Evolutionary conservation across 148 eudicot species (phyloP).

Genomic region (Simmondsia chinensis): DNA sequence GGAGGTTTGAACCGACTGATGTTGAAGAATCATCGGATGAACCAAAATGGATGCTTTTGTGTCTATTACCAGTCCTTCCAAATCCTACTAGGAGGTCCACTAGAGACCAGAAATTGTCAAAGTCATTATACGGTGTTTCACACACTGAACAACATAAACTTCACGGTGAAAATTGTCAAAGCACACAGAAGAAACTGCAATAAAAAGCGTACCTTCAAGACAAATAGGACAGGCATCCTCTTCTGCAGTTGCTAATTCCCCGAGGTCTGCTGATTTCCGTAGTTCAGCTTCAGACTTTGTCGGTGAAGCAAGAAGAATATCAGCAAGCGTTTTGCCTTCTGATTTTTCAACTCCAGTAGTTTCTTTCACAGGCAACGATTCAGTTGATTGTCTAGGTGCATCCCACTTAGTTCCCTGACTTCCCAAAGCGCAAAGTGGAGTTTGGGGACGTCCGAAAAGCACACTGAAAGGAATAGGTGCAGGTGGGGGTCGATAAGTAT

Average conservation of each 20-base stretch:
- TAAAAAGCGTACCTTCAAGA: constrained; percentile 58
- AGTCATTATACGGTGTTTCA: no score
- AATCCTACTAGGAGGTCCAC: no score
- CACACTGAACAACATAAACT: no score
- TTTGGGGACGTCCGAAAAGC: constrained; percentile 56
- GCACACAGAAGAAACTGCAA: no score
- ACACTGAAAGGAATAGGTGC: constrained; percentile 77
- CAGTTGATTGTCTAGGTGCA: constrained; percentile 17
- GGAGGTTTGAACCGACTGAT: no score
- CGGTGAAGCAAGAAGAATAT: constrained; percentile 45
- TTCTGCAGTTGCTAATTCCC: constrained; percentile 37
- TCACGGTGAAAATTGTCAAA: no score
- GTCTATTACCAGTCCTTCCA: no score
- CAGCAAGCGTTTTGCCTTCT: constrained; percentile 31
- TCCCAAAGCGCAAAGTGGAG: constrained; percentile 28
- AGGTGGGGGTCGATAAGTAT: constrained; percentile 79
- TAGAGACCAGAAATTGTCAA: no score
- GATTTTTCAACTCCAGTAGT: constrained; percentile 18
- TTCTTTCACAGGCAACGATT: constrained; percentile 16
- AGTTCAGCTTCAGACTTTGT: constrained; percentile 47
- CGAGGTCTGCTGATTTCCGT: constrained; percentile 22
- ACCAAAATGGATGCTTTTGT: no score
- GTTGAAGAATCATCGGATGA: no score
- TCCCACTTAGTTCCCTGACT: constrained; percentile 24
- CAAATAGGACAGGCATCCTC: constrained; percentile 90